A percentile compares a stretch with the other conserved stretches of the same genome.
These are phyloP conservation scores for Amanita jacksonii DNA, from an alignment of 768 basidiomycete species.

Conservation along the genomic window DNA sequence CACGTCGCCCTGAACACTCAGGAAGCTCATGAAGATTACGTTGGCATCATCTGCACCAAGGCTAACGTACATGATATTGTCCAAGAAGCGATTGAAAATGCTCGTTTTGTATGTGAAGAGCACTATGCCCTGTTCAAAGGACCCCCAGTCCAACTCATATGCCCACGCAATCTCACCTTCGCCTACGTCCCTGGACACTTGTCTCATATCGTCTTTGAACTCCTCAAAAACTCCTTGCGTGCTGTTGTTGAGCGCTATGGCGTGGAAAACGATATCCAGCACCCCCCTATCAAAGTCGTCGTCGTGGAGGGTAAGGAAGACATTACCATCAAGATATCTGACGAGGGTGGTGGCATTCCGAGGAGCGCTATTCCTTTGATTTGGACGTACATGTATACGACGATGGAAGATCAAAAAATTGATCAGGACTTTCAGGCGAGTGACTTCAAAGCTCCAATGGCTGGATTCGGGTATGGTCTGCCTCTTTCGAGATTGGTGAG, in stretches of 20 bases:
- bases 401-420: conserved; percentile 64
- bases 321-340: conserved; percentile 97
- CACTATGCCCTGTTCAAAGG: conserved; percentile 94
- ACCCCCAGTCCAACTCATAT: conserved; percentile 94
- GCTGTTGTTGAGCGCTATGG: conserved; percentile 94
- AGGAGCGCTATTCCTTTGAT: conserved; percentile 85
- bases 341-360: conserved; percentile 94
- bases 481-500: conserved; percentile 84
- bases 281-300: conserved; percentile 88
- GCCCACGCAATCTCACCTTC: conserved; percentile 78
- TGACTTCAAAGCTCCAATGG: conserved; percentile 97
- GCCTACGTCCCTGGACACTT: conserved; percentile 95
- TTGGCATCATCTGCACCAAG: conserved; percentile 94
- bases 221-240: conserved; percentile 94
- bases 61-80: conserved; percentile 95
- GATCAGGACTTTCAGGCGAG: conserved; percentile 73
- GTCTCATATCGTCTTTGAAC: conserved; percentile 93
- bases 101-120: conserved; percentile 89
- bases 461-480: conserved; percentile 91
- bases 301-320: conserved; percentile 98
- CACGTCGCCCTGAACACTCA: conserved; percentile 94
- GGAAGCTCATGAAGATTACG: conserved; percentile 83
- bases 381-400: conserved; percentile 99
- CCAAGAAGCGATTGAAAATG: conserved; percentile 98
- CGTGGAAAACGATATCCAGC: conserved; percentile 63